Evolutionary conservation across 2,329 filamentous ascomycete species (phyloP).

Genomic region (Gnomoniopsis sp.): DNA sequence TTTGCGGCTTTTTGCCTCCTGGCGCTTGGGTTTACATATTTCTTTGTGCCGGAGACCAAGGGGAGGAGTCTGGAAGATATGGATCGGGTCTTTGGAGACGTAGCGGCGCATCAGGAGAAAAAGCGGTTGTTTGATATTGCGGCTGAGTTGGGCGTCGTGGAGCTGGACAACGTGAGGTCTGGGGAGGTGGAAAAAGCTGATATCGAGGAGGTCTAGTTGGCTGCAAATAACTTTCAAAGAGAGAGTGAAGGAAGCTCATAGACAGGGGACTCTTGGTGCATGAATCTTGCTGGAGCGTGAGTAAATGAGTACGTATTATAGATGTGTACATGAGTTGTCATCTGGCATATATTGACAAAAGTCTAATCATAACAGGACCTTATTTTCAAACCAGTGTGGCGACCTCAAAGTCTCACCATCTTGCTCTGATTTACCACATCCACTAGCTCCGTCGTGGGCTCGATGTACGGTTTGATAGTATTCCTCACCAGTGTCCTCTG

Average conservation of each 20-base stretch:
- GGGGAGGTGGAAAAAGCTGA: background rate
- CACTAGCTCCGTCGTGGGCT: slow-evolving; percentile 29
- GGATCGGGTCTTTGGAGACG: slow-evolving; percentile 35
- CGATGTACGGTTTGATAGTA: slow-evolving; percentile 26
- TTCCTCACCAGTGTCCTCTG: slow-evolving; percentile 43
- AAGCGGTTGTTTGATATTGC: slow-evolving; percentile 15
- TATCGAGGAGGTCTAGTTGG: background rate
- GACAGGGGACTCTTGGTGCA: background rate
- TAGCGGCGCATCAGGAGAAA: slow-evolving; percentile 26
- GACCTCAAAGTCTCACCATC: background rate
- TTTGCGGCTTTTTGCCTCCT: slow-evolving; percentile 50
- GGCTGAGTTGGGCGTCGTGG: slow-evolving; percentile 4
- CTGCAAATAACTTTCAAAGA: background rate
- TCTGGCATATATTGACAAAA: background rate
- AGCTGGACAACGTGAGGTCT: background rate
- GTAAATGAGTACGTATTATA: background rate
- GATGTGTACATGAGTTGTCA: background rate
- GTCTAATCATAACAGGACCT: slow-evolving; percentile 14
- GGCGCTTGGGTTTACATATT: slow-evolving; percentile 42
- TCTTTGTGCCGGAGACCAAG: slow-evolving; percentile 51
- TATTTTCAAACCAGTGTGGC: background rate
- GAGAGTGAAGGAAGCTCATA: background rate
- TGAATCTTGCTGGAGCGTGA: background rate
- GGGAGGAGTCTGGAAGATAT: slow-evolving; percentile 47
- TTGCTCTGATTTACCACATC: slow-evolving; percentile 17